Base-by-base conservation (phyloP, 805 yeast genomes). In the Ogataea zsoltii region DNA sequence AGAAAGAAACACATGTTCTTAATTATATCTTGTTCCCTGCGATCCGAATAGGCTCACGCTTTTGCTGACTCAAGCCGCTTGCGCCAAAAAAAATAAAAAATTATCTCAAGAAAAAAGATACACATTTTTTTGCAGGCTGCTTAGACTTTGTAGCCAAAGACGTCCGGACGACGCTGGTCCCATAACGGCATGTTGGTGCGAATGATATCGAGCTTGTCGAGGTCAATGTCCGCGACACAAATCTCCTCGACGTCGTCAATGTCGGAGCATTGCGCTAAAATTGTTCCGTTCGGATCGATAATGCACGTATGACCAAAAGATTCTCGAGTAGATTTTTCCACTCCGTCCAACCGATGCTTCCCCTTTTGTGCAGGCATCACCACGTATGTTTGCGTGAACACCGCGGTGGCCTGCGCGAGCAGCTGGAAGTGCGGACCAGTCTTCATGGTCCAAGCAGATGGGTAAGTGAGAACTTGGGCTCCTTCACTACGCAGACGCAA, bases 391-490 rank as follows among this genome's bases (percentile, higher is more conserved):
- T 94, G 98, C 1, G 92, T 77, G 60, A 91, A 96, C 11, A 92
- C 76, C 3, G 98, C 98, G 38, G 97, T 71, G 0, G 96, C 85
- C 21, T 80, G 72, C 1, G 88, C 97, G 41, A 92, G 70, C 1
- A 79, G 63, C 42, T 81, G 81, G 96, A 97, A 92, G 60, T 92
- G 99, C 1, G 92, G 88, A 1, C 99, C 99, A 0, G 98, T 92
- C 51, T 83, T 82, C 61, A 86, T 78, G 0, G 97, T 94, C 73
- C 95, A 94, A 0, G 98, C 98, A 19, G 95, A 84, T 0, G 99
- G 98, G 56, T 72, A 92, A 2, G 92, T 77, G 32, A 92, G 55
- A 17, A 92, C 69, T 46, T 88, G 76, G 1, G 96, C 96, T 3
- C 96, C 96, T 42, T 68, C 55, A 9, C 77, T 60, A 41, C 96